Percentiles rank a stretch among this genome's conserved stretches.
Evolutionary conservation across 768 basidiomycete species (phyloP).

Genomic region (Suillus bovinus): DNA sequence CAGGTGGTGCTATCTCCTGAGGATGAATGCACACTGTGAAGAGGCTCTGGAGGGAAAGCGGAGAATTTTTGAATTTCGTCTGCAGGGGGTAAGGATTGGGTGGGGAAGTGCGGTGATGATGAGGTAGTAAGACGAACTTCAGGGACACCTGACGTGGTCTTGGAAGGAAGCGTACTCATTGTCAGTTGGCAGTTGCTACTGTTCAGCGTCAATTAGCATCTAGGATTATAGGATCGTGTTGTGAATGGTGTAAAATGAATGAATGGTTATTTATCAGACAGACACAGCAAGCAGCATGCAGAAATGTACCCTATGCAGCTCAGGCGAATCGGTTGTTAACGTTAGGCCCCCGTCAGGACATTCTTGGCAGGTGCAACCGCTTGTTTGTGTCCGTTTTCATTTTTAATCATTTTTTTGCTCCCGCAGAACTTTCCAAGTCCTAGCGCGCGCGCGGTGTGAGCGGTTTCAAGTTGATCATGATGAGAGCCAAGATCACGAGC

Average conservation of each 20-base stretch:
- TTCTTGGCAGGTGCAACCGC: too few species aligned
- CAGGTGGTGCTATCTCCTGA: neutral
- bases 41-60: neutral
- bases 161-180: neutral
- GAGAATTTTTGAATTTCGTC: neutral
- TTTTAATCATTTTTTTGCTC: neutral
- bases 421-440: neutral
- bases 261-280: neutral
- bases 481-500: too few species aligned
- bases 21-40: neutral
- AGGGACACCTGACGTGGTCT: neutral
- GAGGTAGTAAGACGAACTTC: neutral
- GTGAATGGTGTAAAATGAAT: neutral
- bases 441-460: too few species aligned
- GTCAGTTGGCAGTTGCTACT: neutral
- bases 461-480: too few species aligned
- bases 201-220: neutral
- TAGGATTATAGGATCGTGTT: neutral
- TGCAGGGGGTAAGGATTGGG: neutral
- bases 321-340: too few species aligned
- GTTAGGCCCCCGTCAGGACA: too few species aligned
- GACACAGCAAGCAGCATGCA: neutral
- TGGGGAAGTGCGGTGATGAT: neutral
- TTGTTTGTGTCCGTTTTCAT: too few species aligned
- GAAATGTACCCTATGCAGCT: too few species aligned